Percentiles rank a stretch among this genome's conserved stretches.
Conservation (phyloP, 1,284 basidiomycete species). For the Hemileia vastatrix region DNA sequence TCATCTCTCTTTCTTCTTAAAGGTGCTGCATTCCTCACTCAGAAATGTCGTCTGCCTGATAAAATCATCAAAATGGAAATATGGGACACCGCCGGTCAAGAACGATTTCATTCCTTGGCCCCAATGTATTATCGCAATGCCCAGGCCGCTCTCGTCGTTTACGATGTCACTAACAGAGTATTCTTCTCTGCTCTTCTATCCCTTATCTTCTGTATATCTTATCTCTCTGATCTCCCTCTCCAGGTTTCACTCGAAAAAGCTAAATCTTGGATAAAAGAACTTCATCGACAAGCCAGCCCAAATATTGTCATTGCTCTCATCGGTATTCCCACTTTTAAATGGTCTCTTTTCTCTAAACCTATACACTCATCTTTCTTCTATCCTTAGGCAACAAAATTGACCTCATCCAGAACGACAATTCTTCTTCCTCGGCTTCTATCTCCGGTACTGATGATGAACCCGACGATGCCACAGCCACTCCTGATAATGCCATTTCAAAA, state of each 20-base stretch:
- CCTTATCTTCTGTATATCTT: background rate
- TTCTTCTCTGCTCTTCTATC: background rate
- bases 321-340: slow-evolving; percentile 46
- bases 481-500: slow-evolving; percentile 49
- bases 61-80: slow-evolving; percentile 89
- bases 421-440: slow-evolving; percentile 47
- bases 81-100: slow-evolving; percentile 91
- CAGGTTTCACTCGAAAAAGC: slow-evolving; percentile 88
- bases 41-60: slow-evolving; percentile 82
- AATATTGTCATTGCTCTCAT: slow-evolving; percentile 97
- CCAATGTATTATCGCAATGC: slow-evolving; percentile 99
- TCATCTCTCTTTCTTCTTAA: slow-evolving; percentile 7
- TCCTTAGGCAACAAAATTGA: slow-evolving; percentile 58
- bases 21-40: slow-evolving; percentile 51
- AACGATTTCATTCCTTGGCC: slow-evolving; percentile 84
- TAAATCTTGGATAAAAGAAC: slow-evolving; percentile 99
- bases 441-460: slow-evolving; percentile 62
- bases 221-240: background rate
- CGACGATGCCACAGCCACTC: slow-evolving; percentile 75
- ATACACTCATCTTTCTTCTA: background rate
- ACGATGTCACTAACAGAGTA: slow-evolving; percentile 80
- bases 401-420: slow-evolving; percentile 49
- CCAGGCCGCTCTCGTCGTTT: slow-evolving; percentile 95
- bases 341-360: background rate
- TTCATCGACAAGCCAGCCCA: slow-evolving; percentile 96